A percentile compares a stretch with the other conserved stretches of the same genome.
These are phyloP conservation scores for Yamadazyma trypodendri DNA, from an alignment of 1,139 yeast species.

Conservation along the genomic window DNA sequence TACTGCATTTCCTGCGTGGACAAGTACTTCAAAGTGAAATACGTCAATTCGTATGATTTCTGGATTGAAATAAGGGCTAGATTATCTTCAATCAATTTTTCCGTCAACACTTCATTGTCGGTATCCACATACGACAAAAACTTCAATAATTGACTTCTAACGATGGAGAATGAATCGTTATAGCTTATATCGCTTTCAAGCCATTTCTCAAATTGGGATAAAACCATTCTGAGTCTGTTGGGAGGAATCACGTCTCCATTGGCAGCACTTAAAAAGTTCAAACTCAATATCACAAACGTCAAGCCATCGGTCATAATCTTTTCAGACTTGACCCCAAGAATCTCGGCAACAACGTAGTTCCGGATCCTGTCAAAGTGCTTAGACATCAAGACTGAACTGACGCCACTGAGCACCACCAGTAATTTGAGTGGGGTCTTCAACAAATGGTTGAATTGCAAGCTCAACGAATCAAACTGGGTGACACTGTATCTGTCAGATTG, in stretches of 20 bases:
- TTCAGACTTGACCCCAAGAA: constrained; percentile 51
- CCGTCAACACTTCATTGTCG: constrained; percentile 24
- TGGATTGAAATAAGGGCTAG: constrained; percentile 42
- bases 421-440: constrained; percentile 35
- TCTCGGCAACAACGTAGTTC: constrained; percentile 62
- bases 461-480: constrained; percentile 24
- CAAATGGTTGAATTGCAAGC: constrained; percentile 30
- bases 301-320: constrained; percentile 41
- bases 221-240: constrained; percentile 61
- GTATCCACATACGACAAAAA: constrained; percentile 36
- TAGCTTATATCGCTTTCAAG: constrained; percentile 61
- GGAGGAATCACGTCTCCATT: constrained; percentile 47
- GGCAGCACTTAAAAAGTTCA: constrained; percentile 43
- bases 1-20: constrained; percentile 17
- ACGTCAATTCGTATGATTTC: constrained; percentile 42
- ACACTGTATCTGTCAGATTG: constrained; percentile 29
- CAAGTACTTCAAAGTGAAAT: constrained; percentile 47
- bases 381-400: constrained; percentile 29
- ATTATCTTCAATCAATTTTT: constrained; percentile 50
- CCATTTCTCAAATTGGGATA: constrained; percentile 54
- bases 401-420: constrained; percentile 36
- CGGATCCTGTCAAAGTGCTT: constrained; percentile 51
- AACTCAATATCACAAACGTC: constrained; percentile 48
- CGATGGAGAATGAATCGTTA: constrained; percentile 49
- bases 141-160: constrained; percentile 53